Conservation (phyloP, 805 yeast species). For the Myxozyma melibiosi region DNA sequence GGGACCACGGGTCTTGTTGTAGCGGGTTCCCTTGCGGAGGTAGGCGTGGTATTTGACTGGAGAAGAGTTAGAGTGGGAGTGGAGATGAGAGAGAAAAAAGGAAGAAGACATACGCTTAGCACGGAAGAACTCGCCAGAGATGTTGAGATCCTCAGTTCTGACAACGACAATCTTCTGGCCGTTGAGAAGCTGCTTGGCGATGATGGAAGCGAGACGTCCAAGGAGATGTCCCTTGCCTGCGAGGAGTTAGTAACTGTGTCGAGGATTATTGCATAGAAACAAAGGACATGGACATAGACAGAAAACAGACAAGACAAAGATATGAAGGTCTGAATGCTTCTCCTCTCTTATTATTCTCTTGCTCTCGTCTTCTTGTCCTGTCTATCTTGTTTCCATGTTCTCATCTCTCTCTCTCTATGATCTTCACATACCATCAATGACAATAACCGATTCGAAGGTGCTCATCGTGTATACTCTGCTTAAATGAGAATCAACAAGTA, state of each 20-base stretch:
- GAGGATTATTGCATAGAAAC: too few species aligned
- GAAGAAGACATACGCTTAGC: constrained; percentile 61
- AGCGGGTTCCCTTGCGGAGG: constrained; percentile 99
- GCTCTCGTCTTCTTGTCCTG: too few species aligned
- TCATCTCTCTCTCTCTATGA: too few species aligned
- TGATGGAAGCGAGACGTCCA: constrained; percentile 98
- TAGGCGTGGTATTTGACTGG: constrained; percentile 95
- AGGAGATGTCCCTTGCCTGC: constrained; percentile 89
- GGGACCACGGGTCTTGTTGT: constrained; percentile 98
- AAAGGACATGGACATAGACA: too few species aligned
- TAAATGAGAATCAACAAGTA: neutral
- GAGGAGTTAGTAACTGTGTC: neutral
- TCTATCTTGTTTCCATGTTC: too few species aligned
- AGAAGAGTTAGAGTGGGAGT: neutral
- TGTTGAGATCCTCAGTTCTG: constrained; percentile 95
- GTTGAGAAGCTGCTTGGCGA: constrained; percentile 97
- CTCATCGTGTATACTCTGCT: constrained; percentile 15
- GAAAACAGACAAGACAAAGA: too few species aligned
- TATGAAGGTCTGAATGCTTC: too few species aligned
- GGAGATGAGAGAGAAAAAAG: neutral
- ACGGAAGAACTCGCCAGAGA: constrained; percentile 99
- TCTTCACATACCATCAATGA: constrained; percentile 34
- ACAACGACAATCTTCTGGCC: constrained; percentile 98
- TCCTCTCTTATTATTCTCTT: too few species aligned
- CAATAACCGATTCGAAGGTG: constrained; percentile 33